Evolutionary conservation across 192 early-diverging fungal species (phyloP).

Genomic region (Umbelopsis sp.): DNA sequence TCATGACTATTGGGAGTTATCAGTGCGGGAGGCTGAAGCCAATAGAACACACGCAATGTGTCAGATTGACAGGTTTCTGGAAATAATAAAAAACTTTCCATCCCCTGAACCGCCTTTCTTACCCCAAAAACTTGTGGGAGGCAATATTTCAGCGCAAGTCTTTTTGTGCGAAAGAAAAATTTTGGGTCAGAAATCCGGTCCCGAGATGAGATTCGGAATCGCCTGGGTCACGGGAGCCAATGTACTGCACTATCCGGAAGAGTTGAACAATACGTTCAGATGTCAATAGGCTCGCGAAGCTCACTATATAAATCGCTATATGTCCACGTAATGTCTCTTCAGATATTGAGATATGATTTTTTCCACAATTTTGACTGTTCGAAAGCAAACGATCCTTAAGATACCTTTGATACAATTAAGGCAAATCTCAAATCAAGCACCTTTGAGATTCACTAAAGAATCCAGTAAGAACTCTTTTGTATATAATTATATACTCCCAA

Average conservation of each 20-base stretch:
- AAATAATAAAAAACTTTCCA: neutral
- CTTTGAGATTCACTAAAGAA: constrained; percentile 12
- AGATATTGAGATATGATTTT: neutral
- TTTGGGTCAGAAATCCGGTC: constrained; percentile 12
- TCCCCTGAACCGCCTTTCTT: neutral
- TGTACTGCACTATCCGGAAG: constrained; percentile 1
- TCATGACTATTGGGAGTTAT: neutral
- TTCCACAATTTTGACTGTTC: neutral
- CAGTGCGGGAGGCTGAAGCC: neutral
- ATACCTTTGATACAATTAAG: neutral
- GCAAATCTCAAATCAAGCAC: neutral
- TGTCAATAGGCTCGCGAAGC: too few species aligned
- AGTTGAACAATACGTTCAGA: neutral
- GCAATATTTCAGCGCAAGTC: neutral
- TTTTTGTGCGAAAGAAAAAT: constrained; percentile 3
- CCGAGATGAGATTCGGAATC: constrained; percentile 15
- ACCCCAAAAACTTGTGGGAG: constrained; percentile 15
- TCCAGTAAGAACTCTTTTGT: neutral
- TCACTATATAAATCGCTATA: too few species aligned
- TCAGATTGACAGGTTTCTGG: neutral
- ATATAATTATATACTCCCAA: neutral
- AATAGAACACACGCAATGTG: neutral
- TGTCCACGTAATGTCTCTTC: too few species aligned
- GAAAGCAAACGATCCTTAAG: neutral
- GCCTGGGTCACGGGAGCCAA: constrained; percentile 1